Base-by-base conservation (phyloP, 768 basidiomycete genomes). In the Podaxis sp. region DNA sequence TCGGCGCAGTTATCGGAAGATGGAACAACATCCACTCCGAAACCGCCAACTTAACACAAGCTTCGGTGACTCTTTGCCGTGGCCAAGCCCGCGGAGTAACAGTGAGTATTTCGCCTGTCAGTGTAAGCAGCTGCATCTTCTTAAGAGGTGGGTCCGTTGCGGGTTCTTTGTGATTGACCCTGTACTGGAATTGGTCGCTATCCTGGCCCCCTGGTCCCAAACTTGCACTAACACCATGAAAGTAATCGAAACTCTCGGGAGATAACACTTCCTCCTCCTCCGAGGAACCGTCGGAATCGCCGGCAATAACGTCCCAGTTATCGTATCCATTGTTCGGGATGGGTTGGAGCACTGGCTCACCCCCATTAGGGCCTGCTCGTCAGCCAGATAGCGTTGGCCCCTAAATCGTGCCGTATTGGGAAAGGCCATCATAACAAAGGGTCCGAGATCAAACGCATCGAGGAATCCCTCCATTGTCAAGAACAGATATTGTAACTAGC, bases 21-120 rank as follows among this genome's bases (percentile, higher is more conserved):
- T 6, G 11, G 4, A 5, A 13, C 42, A 55, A 53, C 59, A 61
- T 61, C 59, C 59, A 61, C 32, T 55, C 51, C 7, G 52, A 46
- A 11, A 61, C 27, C 1, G 52, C 46, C 21, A 61, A 27, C 47
- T 55, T 46, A 35, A 61, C 53, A n/a, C 53, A 54, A 18, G 44
- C 52, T 50, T 44, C 36, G 13, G 38, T 54, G 4, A 61, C 42
- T 10, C 16, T 38, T 11, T 4, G 38, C 18, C 52, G 14, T 3
- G 36, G 50, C 36, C 38, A 18, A 13, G 35, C 36, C 5, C 53
- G 52, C 1, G 59, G 59, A 4, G 16, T 28, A 5, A 61, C 44
- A 6, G 6, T 7, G 32, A 61, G 54, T 16, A 2, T 6, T 2
- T 37, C n/a, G 0, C n/a, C 52, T 5, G n/a, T 36, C 0, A 35